A percentile compares a stretch with the other conserved stretches of the same genome.
Conservation (phyloP, 352 stramenopile species). For the Globisporangium barbulae region DNA sequence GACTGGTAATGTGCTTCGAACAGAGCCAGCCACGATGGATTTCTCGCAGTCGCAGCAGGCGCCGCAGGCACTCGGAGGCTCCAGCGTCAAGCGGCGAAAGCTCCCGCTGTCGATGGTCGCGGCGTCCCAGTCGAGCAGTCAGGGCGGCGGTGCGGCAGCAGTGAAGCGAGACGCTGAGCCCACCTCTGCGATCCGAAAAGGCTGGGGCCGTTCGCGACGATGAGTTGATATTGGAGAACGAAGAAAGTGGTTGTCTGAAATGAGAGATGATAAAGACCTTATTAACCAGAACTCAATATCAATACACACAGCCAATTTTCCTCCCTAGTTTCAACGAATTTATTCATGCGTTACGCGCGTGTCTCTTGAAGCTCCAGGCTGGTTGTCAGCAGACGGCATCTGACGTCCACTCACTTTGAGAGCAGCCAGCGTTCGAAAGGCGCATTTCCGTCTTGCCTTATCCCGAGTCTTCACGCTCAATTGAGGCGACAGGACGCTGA, state of each 20-base stretch:
- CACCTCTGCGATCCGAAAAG: conserved; percentile 43
- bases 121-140: conserved; percentile 41
- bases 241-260: not conserved
- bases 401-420: not conserved
- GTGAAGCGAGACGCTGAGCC: conserved; percentile 13
- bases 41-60: conserved; percentile 21
- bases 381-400: not conserved
- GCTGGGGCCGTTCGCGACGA: conserved; percentile 61
- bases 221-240: conserved; percentile 17
- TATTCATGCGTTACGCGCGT: conserved; percentile 8
- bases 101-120: conserved; percentile 68
- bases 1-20: conserved; percentile 8
- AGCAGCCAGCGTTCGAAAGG: not conserved
- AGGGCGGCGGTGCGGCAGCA: conserved; percentile 1
- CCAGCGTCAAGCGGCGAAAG: conserved; percentile 43
- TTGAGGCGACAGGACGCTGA: not conserved
- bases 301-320: not conserved
- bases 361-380: not conserved
- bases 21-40: conserved; percentile 30
- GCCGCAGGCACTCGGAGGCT: conserved; percentile 19
- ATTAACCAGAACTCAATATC: not conserved
- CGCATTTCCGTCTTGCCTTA: not conserved
- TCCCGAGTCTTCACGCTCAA: not conserved
- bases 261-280: not conserved
- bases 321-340: conserved; percentile 9